Conservation (phyloP, 768 basidiomycete genomes). For the Austroboletus eburneus region DNA sequence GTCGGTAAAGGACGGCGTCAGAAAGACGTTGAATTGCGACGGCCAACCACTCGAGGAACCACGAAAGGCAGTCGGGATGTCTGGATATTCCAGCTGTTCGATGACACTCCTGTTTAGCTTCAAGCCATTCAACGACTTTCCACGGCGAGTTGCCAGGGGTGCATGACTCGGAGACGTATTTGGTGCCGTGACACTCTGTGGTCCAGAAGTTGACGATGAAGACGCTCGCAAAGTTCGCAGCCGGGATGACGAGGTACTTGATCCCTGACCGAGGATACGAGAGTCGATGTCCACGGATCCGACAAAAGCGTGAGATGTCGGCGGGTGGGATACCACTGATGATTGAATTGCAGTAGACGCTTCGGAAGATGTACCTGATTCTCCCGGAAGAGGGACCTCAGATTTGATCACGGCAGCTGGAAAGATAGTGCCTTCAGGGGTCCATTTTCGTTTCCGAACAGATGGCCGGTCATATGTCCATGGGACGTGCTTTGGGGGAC, state of each 20-base stretch:
- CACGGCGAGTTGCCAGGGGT: slow-evolving; percentile 39
- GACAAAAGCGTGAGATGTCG: slow-evolving; percentile 1
- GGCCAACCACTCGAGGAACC: slow-evolving; percentile 33
- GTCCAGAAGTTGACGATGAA: neutral
- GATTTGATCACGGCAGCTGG: slow-evolving; percentile 13
- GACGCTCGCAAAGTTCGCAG: slow-evolving; percentile 1
- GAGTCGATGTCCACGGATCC: slow-evolving; percentile 9
- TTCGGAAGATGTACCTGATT: slow-evolving; percentile 1
- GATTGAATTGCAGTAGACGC: neutral
- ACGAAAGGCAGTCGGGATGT: slow-evolving; percentile 41
- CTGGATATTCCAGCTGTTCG: slow-evolving; percentile 33
- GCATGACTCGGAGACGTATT: slow-evolving; percentile 8
- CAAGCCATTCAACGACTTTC: slow-evolving; percentile 31
- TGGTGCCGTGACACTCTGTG: neutral
- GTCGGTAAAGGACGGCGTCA: slow-evolving; percentile 21
- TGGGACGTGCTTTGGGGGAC: slow-evolving; percentile 28
- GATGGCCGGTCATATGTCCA: slow-evolving; percentile 27
- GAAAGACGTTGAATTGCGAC: slow-evolving; percentile 23
- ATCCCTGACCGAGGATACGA: slow-evolving; percentile 5
- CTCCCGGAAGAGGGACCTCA: slow-evolving; percentile 3
- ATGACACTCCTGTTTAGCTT: slow-evolving; percentile 18
- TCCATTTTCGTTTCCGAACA: slow-evolving; percentile 22
- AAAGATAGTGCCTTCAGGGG: slow-evolving; percentile 29
- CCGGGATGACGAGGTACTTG: neutral
- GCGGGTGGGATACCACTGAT: slow-evolving; percentile 1